Evolutionary conservation across 2,329 filamentous ascomycete genomes (phyloP).

Genomic region (Microsporum audouinii): DNA sequence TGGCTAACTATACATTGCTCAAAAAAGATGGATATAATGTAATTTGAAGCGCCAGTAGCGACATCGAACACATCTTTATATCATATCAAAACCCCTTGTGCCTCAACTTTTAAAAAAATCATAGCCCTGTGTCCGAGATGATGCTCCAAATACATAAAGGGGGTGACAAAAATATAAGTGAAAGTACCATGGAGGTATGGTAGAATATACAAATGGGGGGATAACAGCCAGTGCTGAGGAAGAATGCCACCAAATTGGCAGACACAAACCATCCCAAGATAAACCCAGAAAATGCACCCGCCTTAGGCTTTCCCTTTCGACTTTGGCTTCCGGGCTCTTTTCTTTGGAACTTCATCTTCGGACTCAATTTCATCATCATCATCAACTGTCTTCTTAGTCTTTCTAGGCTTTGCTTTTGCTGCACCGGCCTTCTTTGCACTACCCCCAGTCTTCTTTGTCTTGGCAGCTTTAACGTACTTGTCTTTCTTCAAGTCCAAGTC

Average conservation of each 20-base stretch:
- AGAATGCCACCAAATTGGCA: background rate
- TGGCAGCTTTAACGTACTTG: constrained; percentile 89
- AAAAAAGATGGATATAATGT: background rate
- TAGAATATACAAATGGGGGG: background rate
- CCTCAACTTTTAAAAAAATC: background rate
- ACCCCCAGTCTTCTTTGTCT: constrained; percentile 47
- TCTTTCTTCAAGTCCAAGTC: constrained; percentile 82
- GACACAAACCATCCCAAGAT: background rate
- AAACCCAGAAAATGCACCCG: background rate
- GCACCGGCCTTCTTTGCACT: constrained; percentile 19
- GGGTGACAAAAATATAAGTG: background rate
- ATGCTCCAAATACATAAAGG: background rate
- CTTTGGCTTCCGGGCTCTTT: constrained; percentile 22
- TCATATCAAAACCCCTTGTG: background rate
- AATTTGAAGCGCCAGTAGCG: background rate
- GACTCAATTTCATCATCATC: constrained; percentile 23
- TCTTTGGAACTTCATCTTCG: constrained; percentile 45
- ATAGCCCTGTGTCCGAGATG: background rate
- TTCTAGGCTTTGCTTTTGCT: constrained; percentile 19
- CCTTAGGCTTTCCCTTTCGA: constrained; percentile 3
- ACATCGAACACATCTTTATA: background rate
- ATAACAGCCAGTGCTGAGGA: background rate
- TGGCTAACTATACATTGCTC: background rate
- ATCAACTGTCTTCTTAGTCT: constrained; percentile 24
- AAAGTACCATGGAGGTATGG: background rate